Evolutionary conservation across 495 filamentous ascomycete species (phyloP).

Genomic region (Penicillium egyptiacum): DNA sequence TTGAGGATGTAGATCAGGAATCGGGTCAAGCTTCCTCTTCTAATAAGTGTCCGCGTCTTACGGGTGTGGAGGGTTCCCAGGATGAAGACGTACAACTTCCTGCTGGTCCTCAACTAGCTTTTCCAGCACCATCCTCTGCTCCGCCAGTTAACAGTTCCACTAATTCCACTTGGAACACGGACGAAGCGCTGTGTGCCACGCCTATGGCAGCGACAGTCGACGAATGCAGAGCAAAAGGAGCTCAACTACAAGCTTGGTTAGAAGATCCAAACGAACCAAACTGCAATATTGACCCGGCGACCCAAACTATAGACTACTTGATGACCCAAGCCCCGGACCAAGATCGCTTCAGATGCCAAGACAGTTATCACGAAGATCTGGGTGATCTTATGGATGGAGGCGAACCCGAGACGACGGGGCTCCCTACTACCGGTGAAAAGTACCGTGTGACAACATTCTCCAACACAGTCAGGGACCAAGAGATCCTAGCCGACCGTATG

Average conservation of each 20-base stretch:
- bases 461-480: not conserved
- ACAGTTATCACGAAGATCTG: not conserved
- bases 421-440: not conserved
- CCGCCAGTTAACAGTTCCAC: not conserved
- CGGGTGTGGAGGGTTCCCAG: no score
- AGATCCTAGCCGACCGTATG: not conserved
- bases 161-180: not conserved
- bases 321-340: not conserved
- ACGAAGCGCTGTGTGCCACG: not conserved
- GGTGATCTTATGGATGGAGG: not conserved
- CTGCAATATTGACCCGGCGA: not conserved
- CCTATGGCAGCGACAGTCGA: not conserved
- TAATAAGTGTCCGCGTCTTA: no score
- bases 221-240: not conserved
- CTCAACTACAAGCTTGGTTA: constrained; percentile 2
- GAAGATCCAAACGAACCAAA: not conserved
- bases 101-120: no score
- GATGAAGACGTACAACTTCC: no score
- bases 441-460: not conserved
- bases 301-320: not conserved
- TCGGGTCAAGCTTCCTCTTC: no score
- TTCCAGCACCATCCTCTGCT: not conserved
- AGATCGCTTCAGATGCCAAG: no score
- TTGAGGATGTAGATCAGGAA: no score
- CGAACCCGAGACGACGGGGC: not conserved